Evolutionary conservation across 805 yeast species (phyloP).

Genomic region (Barnettozyma botsteinii): DNA sequence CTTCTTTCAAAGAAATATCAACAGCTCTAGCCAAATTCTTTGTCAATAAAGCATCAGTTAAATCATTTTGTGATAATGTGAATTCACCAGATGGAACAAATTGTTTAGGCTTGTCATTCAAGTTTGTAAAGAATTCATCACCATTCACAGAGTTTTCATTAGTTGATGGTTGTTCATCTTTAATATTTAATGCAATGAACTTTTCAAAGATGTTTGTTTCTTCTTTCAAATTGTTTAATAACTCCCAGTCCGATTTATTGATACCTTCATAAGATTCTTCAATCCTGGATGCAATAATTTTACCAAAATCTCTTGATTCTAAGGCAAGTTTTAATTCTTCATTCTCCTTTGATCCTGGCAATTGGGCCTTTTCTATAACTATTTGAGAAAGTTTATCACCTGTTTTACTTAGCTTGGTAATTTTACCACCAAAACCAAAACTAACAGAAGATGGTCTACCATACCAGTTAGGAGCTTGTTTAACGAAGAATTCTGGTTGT

Average conservation of each 20-base stretch:
- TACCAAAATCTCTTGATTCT: slow-evolving; percentile 44
- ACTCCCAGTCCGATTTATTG: slow-evolving; percentile 59
- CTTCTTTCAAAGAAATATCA: slow-evolving; percentile 55
- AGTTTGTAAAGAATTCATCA: slow-evolving; percentile 33
- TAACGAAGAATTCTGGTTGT: slow-evolving; percentile 63
- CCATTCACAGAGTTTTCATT: slow-evolving; percentile 22
- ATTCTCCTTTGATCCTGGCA: slow-evolving; percentile 32
- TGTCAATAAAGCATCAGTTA: slow-evolving; percentile 47
- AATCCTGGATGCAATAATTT: slow-evolving; percentile 51
- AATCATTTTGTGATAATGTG: slow-evolving; percentile 35
- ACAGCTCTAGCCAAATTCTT: slow-evolving; percentile 68
- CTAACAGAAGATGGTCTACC: slow-evolving; percentile 64
- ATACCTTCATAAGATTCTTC: slow-evolving; percentile 32
- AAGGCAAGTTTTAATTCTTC: slow-evolving; percentile 51
- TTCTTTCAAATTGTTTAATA: slow-evolving; percentile 52
- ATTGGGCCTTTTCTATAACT: slow-evolving; percentile 35
- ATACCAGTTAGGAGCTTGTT: slow-evolving; percentile 90
- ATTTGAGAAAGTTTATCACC: slow-evolving; percentile 37
- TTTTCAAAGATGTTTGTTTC: slow-evolving; percentile 44
- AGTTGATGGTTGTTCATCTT: slow-evolving; percentile 26
- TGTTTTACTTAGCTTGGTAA: slow-evolving; percentile 49
- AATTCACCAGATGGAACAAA: slow-evolving; percentile 51
- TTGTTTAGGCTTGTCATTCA: slow-evolving; percentile 24
- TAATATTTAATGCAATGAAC: slow-evolving; percentile 30
- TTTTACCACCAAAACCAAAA: slow-evolving; percentile 93